Conservation (phyloP, 2,329 filamentous ascomycete genomes). For the Aspergillus felis region DNA sequence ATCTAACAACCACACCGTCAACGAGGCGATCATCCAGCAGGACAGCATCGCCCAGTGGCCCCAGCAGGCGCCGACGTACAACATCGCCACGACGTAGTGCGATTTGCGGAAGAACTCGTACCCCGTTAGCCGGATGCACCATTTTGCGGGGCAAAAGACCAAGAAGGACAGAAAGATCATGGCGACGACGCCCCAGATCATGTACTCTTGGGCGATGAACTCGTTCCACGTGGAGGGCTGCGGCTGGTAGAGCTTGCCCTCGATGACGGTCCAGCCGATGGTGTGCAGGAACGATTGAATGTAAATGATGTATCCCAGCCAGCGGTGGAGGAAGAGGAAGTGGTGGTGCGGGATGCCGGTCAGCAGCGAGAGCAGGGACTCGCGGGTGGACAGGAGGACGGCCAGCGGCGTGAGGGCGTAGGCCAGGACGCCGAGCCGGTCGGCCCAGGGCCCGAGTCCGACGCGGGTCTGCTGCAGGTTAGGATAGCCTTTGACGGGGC, state of each 20-base stretch:
- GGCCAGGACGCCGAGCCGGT: conserved; percentile 66
- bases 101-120: conserved; percentile 75
- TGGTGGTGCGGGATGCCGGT: conserved; percentile 72
- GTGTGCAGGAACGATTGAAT: conserved; percentile 66
- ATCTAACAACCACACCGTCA: conserved; percentile 64
- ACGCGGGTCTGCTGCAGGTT: conserved; percentile 60
- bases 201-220: conserved; percentile 63
- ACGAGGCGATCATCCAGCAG: conserved; percentile 64
- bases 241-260: conserved; percentile 65
- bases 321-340: conserved; percentile 75
- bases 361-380: conserved; percentile 65
- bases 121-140: conserved; percentile 62
- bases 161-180: conserved; percentile 61
- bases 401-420: conserved; percentile 71
- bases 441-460: conserved; percentile 63
- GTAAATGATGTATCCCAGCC: conserved; percentile 71
- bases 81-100: conserved; percentile 68
- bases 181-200: conserved; percentile 69
- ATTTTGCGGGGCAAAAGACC: conserved; percentile 56
- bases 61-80: conserved; percentile 73
- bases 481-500: conserved; percentile 58
- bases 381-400: conserved; percentile 62
- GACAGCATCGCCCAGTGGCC: conserved; percentile 67
- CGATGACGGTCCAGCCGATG: conserved; percentile 65
- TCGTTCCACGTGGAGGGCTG: conserved; percentile 57